Conservation (phyloP, 2,329 filamentous ascomycete species). For the Arthrinium phaeospermum region DNA sequence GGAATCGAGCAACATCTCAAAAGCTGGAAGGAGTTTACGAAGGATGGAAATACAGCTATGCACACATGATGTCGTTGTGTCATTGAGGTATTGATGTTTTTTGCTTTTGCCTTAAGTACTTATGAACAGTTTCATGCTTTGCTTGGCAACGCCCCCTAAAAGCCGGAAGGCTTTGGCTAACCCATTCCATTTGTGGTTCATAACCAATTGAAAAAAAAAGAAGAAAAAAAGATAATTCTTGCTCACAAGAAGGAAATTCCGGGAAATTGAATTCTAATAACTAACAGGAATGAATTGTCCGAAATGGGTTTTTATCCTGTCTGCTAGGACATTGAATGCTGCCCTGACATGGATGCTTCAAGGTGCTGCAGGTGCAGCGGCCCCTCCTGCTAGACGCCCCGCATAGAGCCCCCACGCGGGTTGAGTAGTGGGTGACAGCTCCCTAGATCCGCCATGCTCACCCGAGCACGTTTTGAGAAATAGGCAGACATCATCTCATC, state of each 20-base stretch:
- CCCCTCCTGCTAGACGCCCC: neutral
- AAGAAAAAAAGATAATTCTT: too few relatives aligned
- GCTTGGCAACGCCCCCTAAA: neutral
- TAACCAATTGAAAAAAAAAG: neutral
- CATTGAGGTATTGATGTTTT: neutral
- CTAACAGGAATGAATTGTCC: too few relatives aligned
- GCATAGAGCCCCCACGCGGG: neutral
- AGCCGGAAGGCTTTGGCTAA: neutral
- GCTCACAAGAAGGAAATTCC: neutral
- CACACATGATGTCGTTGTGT: neutral
- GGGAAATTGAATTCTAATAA: too few relatives aligned
- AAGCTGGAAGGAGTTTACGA: neutral
- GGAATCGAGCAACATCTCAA: neutral
- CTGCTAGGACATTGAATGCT: neutral
- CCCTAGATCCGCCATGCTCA: neutral
- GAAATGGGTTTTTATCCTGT: too few relatives aligned
- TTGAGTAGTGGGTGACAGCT: neutral
- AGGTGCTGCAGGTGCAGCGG: neutral
- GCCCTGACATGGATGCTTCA: neutral
- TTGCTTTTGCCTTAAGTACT: neutral
- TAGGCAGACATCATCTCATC: neutral
- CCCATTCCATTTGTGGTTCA: neutral
- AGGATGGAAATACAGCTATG: neutral
- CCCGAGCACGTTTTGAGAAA: neutral
- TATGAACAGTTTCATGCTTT: neutral